A percentile compares a stretch with the other conserved stretches of the same genome.
Conservation (phyloP, 2,329 filamentous ascomycete species). For the Botrytis paeoniae region DNA sequence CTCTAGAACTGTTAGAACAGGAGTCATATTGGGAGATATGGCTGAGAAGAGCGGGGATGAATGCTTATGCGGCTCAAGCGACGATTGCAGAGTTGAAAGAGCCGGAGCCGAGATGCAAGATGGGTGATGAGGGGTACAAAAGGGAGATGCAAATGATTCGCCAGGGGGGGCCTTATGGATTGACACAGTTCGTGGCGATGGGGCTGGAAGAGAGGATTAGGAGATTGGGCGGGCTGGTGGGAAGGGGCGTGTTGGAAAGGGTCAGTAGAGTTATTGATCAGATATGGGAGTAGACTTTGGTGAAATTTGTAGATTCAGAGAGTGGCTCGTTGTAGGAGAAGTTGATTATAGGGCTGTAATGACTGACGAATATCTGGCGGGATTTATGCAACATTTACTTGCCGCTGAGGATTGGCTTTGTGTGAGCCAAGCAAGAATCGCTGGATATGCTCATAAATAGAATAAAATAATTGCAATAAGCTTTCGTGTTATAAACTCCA, state of each 20-base stretch:
- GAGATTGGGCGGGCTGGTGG: slow-evolving; percentile 52
- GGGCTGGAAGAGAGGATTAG: slow-evolving; percentile 45
- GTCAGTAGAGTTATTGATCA: slow-evolving; percentile 52
- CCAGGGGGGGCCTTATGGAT: slow-evolving; percentile 39
- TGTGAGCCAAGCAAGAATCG: not conserved
- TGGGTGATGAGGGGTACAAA: slow-evolving; percentile 22
- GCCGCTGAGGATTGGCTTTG: not conserved
- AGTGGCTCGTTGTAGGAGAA: not conserved
- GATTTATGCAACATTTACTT: not conserved
- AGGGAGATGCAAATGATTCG: not conserved
- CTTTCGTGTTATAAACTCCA: slow-evolving; percentile 42
- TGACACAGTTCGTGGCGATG: slow-evolving; percentile 59
- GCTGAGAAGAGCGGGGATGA: slow-evolving; percentile 62
- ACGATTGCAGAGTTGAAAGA: slow-evolving; percentile 51
- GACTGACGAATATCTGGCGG: not conserved
- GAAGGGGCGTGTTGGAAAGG: slow-evolving; percentile 50
- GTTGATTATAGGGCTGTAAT: not conserved
- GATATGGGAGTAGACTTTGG: slow-evolving; percentile 28
- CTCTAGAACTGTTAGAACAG: slow-evolving; percentile 45
- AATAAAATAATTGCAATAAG: not conserved
- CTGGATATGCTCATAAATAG: not conserved
- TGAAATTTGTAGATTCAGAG: not conserved
- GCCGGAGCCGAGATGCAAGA: slow-evolving; percentile 29
- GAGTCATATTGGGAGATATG: slow-evolving; percentile 69
- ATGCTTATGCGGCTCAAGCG: slow-evolving; percentile 68